Evolutionary conservation across 495 filamentous ascomycete species (phyloP).

Genomic region (Penicillium lagena): DNA sequence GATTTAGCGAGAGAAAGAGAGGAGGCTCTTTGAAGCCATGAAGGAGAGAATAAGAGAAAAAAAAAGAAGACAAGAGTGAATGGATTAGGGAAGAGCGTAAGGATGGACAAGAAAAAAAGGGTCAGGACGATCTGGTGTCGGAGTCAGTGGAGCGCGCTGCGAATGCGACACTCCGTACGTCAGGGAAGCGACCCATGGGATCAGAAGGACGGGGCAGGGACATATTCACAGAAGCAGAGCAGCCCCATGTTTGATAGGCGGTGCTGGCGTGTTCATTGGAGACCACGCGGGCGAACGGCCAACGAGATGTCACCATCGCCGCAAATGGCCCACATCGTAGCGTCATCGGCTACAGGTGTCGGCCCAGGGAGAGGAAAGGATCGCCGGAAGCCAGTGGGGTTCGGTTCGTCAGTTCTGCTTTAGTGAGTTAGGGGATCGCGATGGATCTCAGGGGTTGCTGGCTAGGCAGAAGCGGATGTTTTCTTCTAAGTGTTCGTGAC

Average conservation of each 20-base stretch:
- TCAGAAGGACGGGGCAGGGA: constrained; percentile 1
- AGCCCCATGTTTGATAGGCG: constrained; percentile 13
- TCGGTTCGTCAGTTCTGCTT: no score
- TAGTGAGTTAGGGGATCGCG: no score
- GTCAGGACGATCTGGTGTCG: constrained; percentile 5
- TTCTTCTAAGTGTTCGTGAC: no score
- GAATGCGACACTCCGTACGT: constrained; percentile 5
- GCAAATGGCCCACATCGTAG: neutral
- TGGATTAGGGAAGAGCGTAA: neutral
- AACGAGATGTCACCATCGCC: constrained; percentile 8
- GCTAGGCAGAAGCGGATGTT: no score
- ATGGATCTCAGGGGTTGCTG: no score
- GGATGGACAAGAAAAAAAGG: constrained; percentile 8
- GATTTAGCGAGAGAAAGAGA: neutral
- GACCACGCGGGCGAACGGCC: constrained; percentile 20
- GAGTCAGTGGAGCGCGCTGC: neutral
- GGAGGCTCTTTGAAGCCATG: neutral
- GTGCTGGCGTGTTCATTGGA: constrained; percentile 6
- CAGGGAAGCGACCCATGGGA: constrained; percentile 16
- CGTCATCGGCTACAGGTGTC: constrained; percentile 22
- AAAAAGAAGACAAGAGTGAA: neutral
- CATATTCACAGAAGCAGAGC: constrained; percentile 6
- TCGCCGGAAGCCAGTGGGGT: constrained; percentile 10
- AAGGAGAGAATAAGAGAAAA: neutral
- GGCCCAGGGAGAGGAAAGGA: constrained; percentile 10